These are phyloP conservation scores for Byssochlamys sp. DNA, from an alignment of 2,329 filamentous ascomycete species.

Conservation along the genomic window DNA sequence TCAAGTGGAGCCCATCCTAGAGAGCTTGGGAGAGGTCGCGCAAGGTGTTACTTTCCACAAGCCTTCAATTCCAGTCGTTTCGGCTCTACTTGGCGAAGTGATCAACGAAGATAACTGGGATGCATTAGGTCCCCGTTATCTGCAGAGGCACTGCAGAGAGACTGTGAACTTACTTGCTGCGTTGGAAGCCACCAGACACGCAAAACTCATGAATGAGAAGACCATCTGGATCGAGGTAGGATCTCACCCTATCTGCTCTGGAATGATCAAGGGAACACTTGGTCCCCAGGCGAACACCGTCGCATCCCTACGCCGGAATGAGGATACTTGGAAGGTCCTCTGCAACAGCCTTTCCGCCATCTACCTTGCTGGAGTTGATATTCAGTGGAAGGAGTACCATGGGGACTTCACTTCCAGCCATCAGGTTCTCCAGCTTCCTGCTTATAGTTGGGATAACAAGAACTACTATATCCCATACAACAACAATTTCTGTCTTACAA, in stretches of 20 bases:
- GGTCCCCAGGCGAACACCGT: slow-evolving; percentile 18
- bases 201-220: slow-evolving; percentile 21
- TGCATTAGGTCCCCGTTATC: slow-evolving; percentile 30
- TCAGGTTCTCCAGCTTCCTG: slow-evolving; percentile 51
- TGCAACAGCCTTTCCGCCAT: slow-evolving; percentile 26
- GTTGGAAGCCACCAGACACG: slow-evolving; percentile 29
- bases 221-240: slow-evolving; percentile 39
- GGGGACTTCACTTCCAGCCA: slow-evolving; percentile 27
- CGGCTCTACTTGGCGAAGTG: slow-evolving; percentile 36
- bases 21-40: slow-evolving; percentile 29
- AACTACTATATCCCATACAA: slow-evolving; percentile 63
- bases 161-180: slow-evolving; percentile 39
- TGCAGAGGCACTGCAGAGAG: slow-evolving; percentile 34
- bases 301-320: slow-evolving; percentile 33
- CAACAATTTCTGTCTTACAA: slow-evolving; percentile 63
- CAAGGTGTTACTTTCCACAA: slow-evolving; percentile 30
- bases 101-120: slow-evolving; percentile 25
- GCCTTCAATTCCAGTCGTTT: slow-evolving; percentile 37
- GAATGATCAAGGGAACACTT: slow-evolving; percentile 34
- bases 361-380: slow-evolving; percentile 29
- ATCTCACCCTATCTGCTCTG: slow-evolving; percentile 39
- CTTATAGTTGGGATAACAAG: slow-evolving; percentile 61
- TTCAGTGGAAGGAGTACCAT: slow-evolving; percentile 37
- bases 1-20: slow-evolving; percentile 38
- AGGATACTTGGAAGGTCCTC: slow-evolving; percentile 35